Conservation (phyloP, 1,284 basidiomycete genomes). For the Ceratobasidium theobromae region DNA sequence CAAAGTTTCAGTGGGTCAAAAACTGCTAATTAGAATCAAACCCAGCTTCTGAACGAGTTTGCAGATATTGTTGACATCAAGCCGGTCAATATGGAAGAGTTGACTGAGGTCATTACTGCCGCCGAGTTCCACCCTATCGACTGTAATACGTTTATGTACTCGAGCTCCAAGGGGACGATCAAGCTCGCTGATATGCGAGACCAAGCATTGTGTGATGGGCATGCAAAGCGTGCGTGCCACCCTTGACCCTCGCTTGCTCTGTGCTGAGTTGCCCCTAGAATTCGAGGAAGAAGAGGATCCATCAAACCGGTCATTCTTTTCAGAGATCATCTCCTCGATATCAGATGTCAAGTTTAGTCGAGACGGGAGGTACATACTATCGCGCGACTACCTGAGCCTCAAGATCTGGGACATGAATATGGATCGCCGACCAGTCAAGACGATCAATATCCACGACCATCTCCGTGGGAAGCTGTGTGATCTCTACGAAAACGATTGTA, state of each 20-base stretch:
- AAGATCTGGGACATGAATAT: slow-evolving; percentile 99
- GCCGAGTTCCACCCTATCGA: slow-evolving; percentile 98
- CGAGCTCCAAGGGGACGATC: slow-evolving; percentile 99
- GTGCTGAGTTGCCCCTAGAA: slow-evolving; percentile 53
- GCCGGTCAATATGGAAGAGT: slow-evolving; percentile 99
- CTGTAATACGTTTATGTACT: slow-evolving; percentile 99
- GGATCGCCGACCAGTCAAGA: slow-evolving; percentile 96
- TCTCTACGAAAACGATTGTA: slow-evolving; percentile 99
- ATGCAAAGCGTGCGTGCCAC: slow-evolving; percentile 84
- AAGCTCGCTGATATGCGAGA: slow-evolving; percentile 99
- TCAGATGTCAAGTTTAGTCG: slow-evolving; percentile 99
- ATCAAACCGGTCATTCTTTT: slow-evolving; percentile 97
- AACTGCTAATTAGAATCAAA: not conserved
- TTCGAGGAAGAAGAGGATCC: slow-evolving; percentile 99
- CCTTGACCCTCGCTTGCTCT: slow-evolving; percentile 22
- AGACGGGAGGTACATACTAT: slow-evolving; percentile 95
- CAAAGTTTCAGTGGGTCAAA: slow-evolving; percentile 92
- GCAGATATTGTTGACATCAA: slow-evolving; percentile 99
- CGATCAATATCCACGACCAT: slow-evolving; percentile 98
- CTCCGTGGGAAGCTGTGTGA: slow-evolving; percentile 97
- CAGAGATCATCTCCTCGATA: slow-evolving; percentile 99
- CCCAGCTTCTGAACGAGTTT: not conserved
- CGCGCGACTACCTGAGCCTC: slow-evolving; percentile 94
- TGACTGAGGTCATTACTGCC: slow-evolving; percentile 99
- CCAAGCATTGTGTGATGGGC: slow-evolving; percentile 92